These are phyloP conservation scores for Malus asiatica DNA, from an alignment of 306 rosid species.

Conservation along the genomic window DNA sequence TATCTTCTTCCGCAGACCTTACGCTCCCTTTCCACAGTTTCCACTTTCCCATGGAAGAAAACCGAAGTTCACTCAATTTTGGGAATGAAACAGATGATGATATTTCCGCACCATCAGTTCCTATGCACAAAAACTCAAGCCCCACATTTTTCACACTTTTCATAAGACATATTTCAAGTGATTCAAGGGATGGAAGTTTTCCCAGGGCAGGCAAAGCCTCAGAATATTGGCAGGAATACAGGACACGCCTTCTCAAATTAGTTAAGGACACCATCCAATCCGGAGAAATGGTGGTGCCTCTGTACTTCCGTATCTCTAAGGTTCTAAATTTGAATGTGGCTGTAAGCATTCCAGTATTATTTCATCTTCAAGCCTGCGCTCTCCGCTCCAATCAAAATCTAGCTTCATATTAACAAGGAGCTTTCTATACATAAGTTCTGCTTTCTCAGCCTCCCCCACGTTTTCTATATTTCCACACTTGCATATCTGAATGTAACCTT, in stretches of 20 bases:
- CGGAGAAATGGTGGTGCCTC: background rate
- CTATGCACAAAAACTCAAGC: background rate
- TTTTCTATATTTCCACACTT: background rate
- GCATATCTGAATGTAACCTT: background rate
- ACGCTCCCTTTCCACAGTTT: background rate
- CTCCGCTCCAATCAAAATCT: background rate
- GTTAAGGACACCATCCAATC: background rate
- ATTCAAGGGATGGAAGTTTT: background rate
- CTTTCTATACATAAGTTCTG: background rate
- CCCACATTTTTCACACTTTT: background rate
- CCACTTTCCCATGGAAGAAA: background rate
- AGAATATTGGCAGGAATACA: background rate
- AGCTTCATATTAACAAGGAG: background rate
- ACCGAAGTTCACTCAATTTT: background rate
- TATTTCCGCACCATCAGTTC: background rate
- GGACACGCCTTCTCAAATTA: background rate
- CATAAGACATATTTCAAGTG: background rate
- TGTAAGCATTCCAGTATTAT: background rate
- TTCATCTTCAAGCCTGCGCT: background rate
- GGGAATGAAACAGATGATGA: constrained; percentile 1
- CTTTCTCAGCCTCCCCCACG: background rate
- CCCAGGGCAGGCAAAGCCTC: background rate
- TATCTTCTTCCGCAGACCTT: background rate
- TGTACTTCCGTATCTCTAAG: background rate
- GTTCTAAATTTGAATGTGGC: background rate